Conservation (phyloP, 2,329 filamentous ascomycete species). For the Ascochyta viciae-villosae region DNA sequence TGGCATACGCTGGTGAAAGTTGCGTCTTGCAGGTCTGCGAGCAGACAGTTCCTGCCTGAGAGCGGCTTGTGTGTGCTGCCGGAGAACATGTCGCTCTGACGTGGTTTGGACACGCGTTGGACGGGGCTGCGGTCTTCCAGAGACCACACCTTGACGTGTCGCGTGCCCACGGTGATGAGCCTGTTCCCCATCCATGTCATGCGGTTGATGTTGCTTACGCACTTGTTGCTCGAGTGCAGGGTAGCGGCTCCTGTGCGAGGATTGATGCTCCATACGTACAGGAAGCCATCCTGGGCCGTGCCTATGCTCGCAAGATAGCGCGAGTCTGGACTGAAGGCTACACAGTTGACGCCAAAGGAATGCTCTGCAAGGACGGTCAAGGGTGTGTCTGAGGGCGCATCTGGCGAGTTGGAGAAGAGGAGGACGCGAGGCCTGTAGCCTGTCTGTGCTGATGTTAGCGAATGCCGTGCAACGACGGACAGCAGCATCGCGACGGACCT, state of each 20-base stretch:
- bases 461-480: not conserved
- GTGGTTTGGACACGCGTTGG: conserved; percentile 59
- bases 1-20: conserved; percentile 81
- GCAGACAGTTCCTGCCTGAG: conserved; percentile 83
- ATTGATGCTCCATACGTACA: conserved; percentile 90
- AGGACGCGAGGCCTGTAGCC: conserved; percentile 91
- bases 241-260: conserved; percentile 79
- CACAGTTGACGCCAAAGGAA: conserved; percentile 83
- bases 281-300: conserved; percentile 87
- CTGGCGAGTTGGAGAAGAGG: conserved; percentile 80
- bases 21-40: conserved; percentile 81
- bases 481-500: conserved; percentile 58
- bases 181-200: conserved; percentile 90
- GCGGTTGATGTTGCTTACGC: conserved; percentile 82
- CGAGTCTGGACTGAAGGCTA: conserved; percentile 89
- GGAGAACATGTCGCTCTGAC: conserved; percentile 49
- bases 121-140: conserved; percentile 67
- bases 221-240: conserved; percentile 87
- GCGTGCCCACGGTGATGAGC: conserved; percentile 85
- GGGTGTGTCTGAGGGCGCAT: conserved; percentile 79
- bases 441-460: conserved; percentile 61
- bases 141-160: conserved; percentile 93
- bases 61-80: conserved; percentile 66
- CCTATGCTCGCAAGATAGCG: conserved; percentile 88
- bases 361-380: conserved; percentile 89